Base-by-base conservation (phyloP, 768 basidiomycete genomes). In the Russula abietina region DNA sequence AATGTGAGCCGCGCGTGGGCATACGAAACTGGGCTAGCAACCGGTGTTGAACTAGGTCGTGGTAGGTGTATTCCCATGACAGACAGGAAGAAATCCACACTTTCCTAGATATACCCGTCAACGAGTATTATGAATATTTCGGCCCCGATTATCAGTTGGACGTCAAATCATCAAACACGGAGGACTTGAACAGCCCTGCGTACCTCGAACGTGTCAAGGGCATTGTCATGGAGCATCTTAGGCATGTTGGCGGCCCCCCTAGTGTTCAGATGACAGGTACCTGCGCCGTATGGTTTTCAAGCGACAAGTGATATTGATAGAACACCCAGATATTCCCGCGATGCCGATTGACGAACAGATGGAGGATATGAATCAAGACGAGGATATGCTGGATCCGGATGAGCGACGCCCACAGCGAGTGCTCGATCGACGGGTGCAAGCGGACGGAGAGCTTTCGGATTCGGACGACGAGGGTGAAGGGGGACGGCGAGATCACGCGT, bases 51-150 rank as follows among this genome's bases (percentile, higher is more conserved):
- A 73, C 82, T 99, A 16, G 88, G 86, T 22, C 80, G 85, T 69
- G 85, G 95, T 94, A 76, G 58, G 75, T 67, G 19, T 67, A 49
- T 56, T 68, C 26, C 48, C 49, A 38, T n/a, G n/a, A 9, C 26
- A 24, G 39, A 39, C 55, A 36, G 49, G 38, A 39, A 60, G 61
- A 43, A 36, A 7, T 41, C 6, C 17, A 53, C 55, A 60, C 30
- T 24, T n/a, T 10, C 36, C n/a, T 70, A 95, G 96, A 92, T 71
- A 96, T 99, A 58, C 97, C 97, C 2, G 88, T 95, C 66, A 99
- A 98, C 70, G 97, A 99, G 75, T 99, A 98, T 76, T 98, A 95
- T 71, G 96, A 98, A 71, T 98, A 98, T 74, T 98, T 98, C 73
- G 97, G 97, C 0, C 97, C 97, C 3, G 93, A 96, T 70, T 98